phyloP scores from a whole-genome alignment of 2,329 filamentous ascomycete species.

The Ascochyta clinopodiicola region DNA sequence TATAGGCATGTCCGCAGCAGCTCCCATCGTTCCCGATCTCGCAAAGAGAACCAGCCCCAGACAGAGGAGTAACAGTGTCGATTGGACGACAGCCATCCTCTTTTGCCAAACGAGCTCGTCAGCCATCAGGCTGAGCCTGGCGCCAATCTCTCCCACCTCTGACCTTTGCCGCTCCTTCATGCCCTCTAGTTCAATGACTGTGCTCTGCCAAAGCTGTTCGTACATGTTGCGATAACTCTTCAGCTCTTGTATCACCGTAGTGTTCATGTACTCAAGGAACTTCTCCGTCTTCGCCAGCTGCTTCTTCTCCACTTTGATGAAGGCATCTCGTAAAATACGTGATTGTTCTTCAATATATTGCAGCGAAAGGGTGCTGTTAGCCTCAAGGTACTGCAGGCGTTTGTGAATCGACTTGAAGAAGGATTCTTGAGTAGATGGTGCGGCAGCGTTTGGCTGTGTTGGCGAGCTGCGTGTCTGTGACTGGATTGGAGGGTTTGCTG shows the following conservation, averaged over 20 bases:
- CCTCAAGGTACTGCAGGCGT: slow-evolving; percentile 86
- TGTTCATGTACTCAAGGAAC: slow-evolving; percentile 86
- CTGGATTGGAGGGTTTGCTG: slow-evolving; percentile 23
- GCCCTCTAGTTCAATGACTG: slow-evolving; percentile 86
- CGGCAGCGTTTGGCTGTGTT: slow-evolving; percentile 59
- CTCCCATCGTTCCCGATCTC: slow-evolving; percentile 45
- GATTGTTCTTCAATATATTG: slow-evolving; percentile 98
- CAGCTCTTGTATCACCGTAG: slow-evolving; percentile 80
- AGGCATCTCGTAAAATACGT: slow-evolving; percentile 83
- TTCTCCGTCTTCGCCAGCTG: slow-evolving; percentile 82
- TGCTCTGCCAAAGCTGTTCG: slow-evolving; percentile 96
- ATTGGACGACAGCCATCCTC: slow-evolving; percentile 91
- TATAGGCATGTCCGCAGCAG: slow-evolving; percentile 52
- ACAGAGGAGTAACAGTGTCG: slow-evolving; percentile 83
- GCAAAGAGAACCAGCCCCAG: slow-evolving; percentile 85
- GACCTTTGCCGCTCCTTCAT: slow-evolving; percentile 84
- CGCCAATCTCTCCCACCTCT: slow-evolving; percentile 82
- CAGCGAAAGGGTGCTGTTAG: slow-evolving; percentile 88
- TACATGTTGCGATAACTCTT: slow-evolving; percentile 73
- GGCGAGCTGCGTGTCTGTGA: slow-evolving; percentile 42
- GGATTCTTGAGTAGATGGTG: slow-evolving; percentile 90
- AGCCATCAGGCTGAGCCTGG: slow-evolving; percentile 84
- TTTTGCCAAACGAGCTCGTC: slow-evolving; percentile 87
- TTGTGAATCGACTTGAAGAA: slow-evolving; percentile 98
- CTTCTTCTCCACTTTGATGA: slow-evolving; percentile 83